Percentiles rank a stretch among this genome's conserved stretches.
phyloP scores from a whole-genome alignment of 1,139 yeast genomes.

The Candida buenavistaensis region DNA sequence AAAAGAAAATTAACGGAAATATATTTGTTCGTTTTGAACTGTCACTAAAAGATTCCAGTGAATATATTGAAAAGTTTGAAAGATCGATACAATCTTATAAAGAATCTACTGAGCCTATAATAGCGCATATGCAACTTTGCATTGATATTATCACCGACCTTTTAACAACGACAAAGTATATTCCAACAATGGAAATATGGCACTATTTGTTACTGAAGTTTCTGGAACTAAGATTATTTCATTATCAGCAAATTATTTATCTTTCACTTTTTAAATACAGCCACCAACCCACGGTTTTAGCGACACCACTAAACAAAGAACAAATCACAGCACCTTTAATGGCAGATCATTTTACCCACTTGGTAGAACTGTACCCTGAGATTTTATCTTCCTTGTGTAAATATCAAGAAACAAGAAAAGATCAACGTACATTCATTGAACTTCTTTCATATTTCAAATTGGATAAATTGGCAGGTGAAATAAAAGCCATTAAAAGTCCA shows the following conservation, averaged over 20 bases:
- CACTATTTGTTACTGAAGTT: slow-evolving; percentile 27
- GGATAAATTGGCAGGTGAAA: slow-evolving; percentile 26
- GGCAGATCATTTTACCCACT: slow-evolving; percentile 22
- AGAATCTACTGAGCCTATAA: slow-evolving; percentile 7
- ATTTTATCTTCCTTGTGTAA: slow-evolving; percentile 26
- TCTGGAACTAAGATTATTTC: slow-evolving; percentile 20
- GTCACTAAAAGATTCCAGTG: slow-evolving; percentile 12
- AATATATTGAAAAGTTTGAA: slow-evolving; percentile 21
- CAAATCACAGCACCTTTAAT: slow-evolving; percentile 12
- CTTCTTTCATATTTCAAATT: slow-evolving; percentile 30
- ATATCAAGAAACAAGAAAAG: slow-evolving; percentile 25
- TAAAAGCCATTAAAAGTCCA: slow-evolving; percentile 11
- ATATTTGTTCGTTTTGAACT: slow-evolving; percentile 11
- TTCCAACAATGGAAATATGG: slow-evolving; percentile 28
- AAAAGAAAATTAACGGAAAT: slow-evolving; percentile 5
- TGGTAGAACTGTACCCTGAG: slow-evolving; percentile 28
- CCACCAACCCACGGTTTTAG: slow-evolving; percentile 22
- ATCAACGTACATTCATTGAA: slow-evolving; percentile 21
- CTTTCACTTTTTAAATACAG: slow-evolving; percentile 25
- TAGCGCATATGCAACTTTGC: slow-evolving; percentile 25
- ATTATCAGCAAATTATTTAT: slow-evolving; percentile 30
- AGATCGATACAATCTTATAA: slow-evolving; percentile 19
- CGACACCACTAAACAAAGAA: slow-evolving; percentile 8
- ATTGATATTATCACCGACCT: slow-evolving; percentile 20
- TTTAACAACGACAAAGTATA: slow-evolving; percentile 18